Conservation (phyloP, 176 grass and related monocot genomes). For the Tillandsia fasciculata region DNA sequence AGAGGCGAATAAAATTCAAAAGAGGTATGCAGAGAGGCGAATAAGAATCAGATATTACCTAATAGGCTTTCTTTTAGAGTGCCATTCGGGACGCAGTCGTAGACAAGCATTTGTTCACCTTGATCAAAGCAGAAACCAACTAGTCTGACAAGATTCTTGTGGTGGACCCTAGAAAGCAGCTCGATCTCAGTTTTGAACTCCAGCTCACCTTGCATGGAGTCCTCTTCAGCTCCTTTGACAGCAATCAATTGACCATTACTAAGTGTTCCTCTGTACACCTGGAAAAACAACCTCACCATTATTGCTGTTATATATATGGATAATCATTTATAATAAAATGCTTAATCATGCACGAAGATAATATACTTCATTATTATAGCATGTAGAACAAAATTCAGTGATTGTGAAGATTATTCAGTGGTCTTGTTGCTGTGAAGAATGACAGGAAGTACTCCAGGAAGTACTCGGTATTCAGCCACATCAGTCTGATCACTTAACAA, state of each 20-base stretch:
- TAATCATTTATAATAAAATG: too few relatives aligned
- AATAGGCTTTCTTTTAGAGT: slow-evolving; percentile 76
- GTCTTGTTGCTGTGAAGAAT: too few relatives aligned
- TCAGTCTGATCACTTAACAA: too few relatives aligned
- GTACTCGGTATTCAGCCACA: too few relatives aligned
- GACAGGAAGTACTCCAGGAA: too few relatives aligned
- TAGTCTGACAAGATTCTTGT: slow-evolving; percentile 77
- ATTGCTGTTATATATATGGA: neutral
- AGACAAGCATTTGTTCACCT: slow-evolving; percentile 66
- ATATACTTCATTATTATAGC: neutral
- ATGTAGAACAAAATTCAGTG: too few relatives aligned
- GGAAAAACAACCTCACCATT: neutral
- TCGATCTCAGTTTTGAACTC: slow-evolving; percentile 84
- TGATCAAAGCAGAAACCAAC: slow-evolving; percentile 77
- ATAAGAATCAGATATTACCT: slow-evolving; percentile 16
- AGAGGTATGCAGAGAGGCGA: too few relatives aligned
- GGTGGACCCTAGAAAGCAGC: slow-evolving; percentile 67
- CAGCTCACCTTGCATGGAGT: slow-evolving; percentile 46
- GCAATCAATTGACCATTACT: slow-evolving; percentile 57
- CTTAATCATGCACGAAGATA: too few relatives aligned
- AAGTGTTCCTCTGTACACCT: slow-evolving; percentile 64
- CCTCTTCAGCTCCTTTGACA: slow-evolving; percentile 59
- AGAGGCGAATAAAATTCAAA: too few relatives aligned
- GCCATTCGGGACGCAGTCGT: slow-evolving; percentile 78
- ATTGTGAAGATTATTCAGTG: too few relatives aligned